A percentile compares a stretch with the other conserved stretches of the same genome.
phyloP scores from a whole-genome alignment of 768 basidiomycete species.

The Psilocybe azurescens region DNA sequence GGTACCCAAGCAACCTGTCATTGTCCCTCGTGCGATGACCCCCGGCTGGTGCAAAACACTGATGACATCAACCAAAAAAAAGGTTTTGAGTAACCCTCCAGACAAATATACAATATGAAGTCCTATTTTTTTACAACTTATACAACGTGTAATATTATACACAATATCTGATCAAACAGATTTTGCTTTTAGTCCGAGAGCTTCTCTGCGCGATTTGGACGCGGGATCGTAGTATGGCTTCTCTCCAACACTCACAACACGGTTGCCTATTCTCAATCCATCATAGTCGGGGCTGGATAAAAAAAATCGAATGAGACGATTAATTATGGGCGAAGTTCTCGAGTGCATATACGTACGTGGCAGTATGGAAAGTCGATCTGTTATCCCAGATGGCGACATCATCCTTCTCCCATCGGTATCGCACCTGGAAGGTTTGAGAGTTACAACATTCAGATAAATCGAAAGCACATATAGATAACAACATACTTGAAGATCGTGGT shows the following conservation, averaged over 20 bases:
- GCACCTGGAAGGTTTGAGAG: slow-evolving; percentile 28
- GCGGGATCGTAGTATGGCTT: slow-evolving; percentile 52
- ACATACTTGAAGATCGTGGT: slow-evolving; percentile 51
- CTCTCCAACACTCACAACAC: slow-evolving; percentile 60
- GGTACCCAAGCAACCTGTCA: no score
- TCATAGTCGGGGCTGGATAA: slow-evolving; percentile 38
- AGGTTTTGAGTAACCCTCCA: no score
- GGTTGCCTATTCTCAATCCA: slow-evolving; percentile 47
- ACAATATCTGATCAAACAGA: not conserved
- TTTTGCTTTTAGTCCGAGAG: slow-evolving; percentile 12
- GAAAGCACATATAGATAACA: not conserved
- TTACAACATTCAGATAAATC: not conserved
- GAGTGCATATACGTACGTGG: slow-evolving; percentile 35
- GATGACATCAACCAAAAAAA: no score
- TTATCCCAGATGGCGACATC: slow-evolving; percentile 71
- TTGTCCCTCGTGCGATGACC: no score
- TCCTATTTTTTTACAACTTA: no score
- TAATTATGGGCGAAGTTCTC: not conserved
- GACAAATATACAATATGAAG: no score
- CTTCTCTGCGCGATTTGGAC: slow-evolving; percentile 39
- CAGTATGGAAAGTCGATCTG: slow-evolving; percentile 52
- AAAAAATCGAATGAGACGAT: not conserved
- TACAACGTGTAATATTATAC: no score
- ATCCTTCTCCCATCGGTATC: slow-evolving; percentile 56
- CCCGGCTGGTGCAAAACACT: no score